A percentile compares a stretch with the other conserved stretches of the same genome.
Evolutionary conservation across 1,284 basidiomycete species (phyloP).

Genomic region (Somion occarium): DNA sequence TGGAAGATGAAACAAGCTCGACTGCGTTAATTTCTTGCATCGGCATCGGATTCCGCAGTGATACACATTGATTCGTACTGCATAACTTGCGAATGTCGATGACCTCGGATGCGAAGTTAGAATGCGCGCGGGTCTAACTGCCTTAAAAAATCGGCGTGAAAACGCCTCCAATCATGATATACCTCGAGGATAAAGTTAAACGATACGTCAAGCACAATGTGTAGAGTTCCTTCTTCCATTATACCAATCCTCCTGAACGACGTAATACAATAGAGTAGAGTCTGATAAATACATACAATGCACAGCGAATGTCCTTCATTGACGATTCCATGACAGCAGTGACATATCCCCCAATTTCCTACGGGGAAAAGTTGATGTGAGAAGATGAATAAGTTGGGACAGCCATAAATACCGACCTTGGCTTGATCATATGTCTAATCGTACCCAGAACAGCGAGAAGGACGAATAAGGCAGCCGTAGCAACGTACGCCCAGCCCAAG

Average conservation of each 20-base stretch:
- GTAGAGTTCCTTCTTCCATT: no score
- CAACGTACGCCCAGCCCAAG: slow-evolving; percentile 96
- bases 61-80: no score
- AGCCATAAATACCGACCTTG: slow-evolving; percentile 62
- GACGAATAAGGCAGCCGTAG: slow-evolving; percentile 83
- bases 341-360: slow-evolving; percentile 83
- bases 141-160: no score
- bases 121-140: no score
- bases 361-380: slow-evolving; percentile 1
- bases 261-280: neutral
- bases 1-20: slow-evolving; percentile 32
- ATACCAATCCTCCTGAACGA: neutral
- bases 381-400: slow-evolving; percentile 7
- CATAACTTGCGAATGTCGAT: no score
- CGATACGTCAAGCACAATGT: no score
- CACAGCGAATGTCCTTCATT: neutral
- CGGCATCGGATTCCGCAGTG: slow-evolving; percentile 51
- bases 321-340: slow-evolving; percentile 81
- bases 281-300: slow-evolving; percentile 1
- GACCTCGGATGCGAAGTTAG: no score
- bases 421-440: slow-evolving; percentile 89
- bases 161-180: no score
- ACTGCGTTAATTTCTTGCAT: slow-evolving; percentile 43
- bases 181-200: no score
- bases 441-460: slow-evolving; percentile 85